Conservation (phyloP, 805 yeast species). For the Sugiyamaella chiloensis region DNA sequence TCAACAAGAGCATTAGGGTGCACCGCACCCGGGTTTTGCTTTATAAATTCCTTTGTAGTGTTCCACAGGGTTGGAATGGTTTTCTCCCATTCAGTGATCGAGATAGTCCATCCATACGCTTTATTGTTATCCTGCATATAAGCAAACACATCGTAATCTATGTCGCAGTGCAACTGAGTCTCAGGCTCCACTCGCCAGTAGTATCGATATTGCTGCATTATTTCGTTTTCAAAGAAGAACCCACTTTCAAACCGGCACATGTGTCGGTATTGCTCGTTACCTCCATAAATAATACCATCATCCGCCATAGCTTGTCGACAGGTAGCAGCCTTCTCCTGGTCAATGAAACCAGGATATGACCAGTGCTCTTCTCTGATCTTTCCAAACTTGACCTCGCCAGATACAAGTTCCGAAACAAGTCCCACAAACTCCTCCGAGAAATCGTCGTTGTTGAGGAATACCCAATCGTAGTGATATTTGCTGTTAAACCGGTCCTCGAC, state of each 20-base stretch:
- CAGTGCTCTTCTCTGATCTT: slow-evolving; percentile 59
- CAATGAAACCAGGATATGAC: slow-evolving; percentile 66
- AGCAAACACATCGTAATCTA: slow-evolving; percentile 60
- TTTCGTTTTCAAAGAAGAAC: slow-evolving; percentile 60
- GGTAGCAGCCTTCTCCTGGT: slow-evolving; percentile 46
- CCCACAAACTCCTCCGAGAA: slow-evolving; percentile 56
- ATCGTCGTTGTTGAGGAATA: slow-evolving; percentile 67
- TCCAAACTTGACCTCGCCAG: slow-evolving; percentile 64
- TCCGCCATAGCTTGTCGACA: slow-evolving; percentile 45
- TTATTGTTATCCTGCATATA: slow-evolving; percentile 53
- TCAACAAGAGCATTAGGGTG: slow-evolving; percentile 61
- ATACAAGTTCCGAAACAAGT: slow-evolving; percentile 47
- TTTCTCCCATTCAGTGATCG: slow-evolving; percentile 57
- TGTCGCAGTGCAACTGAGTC: slow-evolving; percentile 56
- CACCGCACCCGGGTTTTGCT: slow-evolving; percentile 47
- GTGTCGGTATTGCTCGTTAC: slow-evolving; percentile 59
- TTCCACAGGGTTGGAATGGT: slow-evolving; percentile 67
- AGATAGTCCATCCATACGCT: slow-evolving; percentile 63
- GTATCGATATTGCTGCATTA: slow-evolving; percentile 57
- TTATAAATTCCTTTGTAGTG: slow-evolving; percentile 47
- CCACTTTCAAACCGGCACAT: slow-evolving; percentile 84
- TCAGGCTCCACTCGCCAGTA: slow-evolving; percentile 81
- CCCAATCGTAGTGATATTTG: slow-evolving; percentile 70
- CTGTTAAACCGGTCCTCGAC: slow-evolving; percentile 66
- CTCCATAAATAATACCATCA: slow-evolving; percentile 53